Evolutionary conservation across 2,329 filamentous ascomycete species (phyloP).

Genomic region (Fusarium sp.): DNA sequence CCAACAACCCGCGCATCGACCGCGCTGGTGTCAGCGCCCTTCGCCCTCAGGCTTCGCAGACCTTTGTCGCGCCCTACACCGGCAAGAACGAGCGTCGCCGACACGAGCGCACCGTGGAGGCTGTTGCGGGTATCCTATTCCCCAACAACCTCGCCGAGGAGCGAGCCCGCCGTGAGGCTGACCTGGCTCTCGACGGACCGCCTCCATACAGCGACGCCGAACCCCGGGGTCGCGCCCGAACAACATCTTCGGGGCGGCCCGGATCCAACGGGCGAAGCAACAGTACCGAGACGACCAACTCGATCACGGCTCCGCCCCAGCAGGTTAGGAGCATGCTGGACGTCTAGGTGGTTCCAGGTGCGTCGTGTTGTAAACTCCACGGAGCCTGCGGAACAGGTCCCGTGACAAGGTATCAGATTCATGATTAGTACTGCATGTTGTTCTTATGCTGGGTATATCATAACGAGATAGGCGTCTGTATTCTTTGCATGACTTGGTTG

Average conservation of each 20-base stretch:
- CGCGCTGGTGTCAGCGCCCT: conserved; percentile 47
- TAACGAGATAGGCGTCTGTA: conserved; percentile 16
- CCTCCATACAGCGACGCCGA: conserved; percentile 52
- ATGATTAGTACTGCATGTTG: conserved; percentile 9
- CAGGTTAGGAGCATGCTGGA: conserved; percentile 70
- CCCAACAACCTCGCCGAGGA: conserved; percentile 52
- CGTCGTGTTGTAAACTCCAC: neutral
- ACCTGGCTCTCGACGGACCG: conserved; percentile 59
- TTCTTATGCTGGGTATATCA: conserved; percentile 17
- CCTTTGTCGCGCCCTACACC: conserved; percentile 46
- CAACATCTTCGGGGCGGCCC: conserved; percentile 38
- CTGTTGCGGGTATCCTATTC: conserved; percentile 62
- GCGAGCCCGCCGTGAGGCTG: conserved; percentile 51
- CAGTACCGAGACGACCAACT: conserved; percentile 61
- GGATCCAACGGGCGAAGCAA: conserved; percentile 55
- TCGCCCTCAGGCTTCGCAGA: conserved; percentile 23
- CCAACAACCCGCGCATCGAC: conserved; percentile 48
- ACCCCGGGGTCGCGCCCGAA: conserved; percentile 40
- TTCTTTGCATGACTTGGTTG: conserved; percentile 19
- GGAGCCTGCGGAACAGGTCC: neutral
- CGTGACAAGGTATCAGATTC: neutral
- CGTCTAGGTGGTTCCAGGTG: conserved; percentile 51
- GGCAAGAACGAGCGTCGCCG: conserved; percentile 60
- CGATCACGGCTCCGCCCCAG: conserved; percentile 62
- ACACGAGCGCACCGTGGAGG: conserved; percentile 57